Conservation (phyloP, 805 yeast species). For the Cyberlindnera petersonii region DNA sequence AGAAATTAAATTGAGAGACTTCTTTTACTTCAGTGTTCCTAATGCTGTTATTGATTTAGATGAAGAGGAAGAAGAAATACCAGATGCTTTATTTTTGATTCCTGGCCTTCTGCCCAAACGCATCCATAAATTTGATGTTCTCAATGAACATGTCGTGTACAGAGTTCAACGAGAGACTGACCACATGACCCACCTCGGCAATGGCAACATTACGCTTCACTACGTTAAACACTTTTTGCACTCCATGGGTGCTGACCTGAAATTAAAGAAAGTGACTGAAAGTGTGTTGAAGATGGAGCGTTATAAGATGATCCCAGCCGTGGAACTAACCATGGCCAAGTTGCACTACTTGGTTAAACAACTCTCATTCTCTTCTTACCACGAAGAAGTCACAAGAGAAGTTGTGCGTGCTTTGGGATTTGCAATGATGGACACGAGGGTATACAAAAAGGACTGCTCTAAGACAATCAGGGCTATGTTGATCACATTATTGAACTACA, state of each 20-base stretch:
- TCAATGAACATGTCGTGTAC: constrained; percentile 1
- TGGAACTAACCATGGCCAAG: constrained; percentile 4
- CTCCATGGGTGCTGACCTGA: neutral
- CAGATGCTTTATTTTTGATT: constrained; percentile 1
- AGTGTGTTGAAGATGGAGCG: constrained; percentile 4
- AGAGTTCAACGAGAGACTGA: neutral
- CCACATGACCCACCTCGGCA: neutral
- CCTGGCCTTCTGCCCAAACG: constrained; percentile 1
- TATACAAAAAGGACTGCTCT: constrained; percentile 1
- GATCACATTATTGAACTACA: neutral
- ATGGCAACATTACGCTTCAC: neutral
- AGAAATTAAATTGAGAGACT: constrained; percentile 9
- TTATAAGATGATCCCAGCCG: neutral
- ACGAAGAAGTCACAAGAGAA: neutral
- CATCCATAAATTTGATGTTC: neutral
- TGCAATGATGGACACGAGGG: constrained; percentile 14
- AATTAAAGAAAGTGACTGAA: neutral
- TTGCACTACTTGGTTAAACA: constrained; percentile 5
- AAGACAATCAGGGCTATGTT: neutral
- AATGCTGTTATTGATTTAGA: neutral
- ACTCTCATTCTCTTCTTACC: neutral
- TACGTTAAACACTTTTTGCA: neutral
- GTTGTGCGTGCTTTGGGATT: constrained; percentile 5
- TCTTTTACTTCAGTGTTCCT: constrained; percentile 6
- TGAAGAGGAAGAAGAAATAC: neutral